A percentile compares a stretch with the other conserved stretches of the same genome.
phyloP scores from a whole-genome alignment of 345 rosid genomes.

The Rhodamnia rubescens region DNA sequence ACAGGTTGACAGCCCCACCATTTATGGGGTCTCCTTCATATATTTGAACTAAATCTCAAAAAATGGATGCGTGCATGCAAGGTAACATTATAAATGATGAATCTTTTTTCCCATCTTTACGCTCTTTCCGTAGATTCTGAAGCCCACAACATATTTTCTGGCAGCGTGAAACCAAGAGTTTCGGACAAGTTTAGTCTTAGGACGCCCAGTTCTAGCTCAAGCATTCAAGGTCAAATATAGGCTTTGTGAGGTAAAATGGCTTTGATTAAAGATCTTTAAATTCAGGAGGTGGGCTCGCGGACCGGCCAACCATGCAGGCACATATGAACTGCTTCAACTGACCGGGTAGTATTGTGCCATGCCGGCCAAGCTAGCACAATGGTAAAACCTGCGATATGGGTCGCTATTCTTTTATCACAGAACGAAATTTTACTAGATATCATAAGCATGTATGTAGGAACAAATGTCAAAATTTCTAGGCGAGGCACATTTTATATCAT shows the following conservation, averaged over 20 bases:
- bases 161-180: background rate
- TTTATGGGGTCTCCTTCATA: background rate
- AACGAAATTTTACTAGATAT: too few species aligned
- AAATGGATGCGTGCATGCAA: too few species aligned
- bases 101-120: too few species aligned
- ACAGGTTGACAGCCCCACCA: background rate
- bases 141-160: background rate
- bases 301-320: slow-evolving; percentile 17
- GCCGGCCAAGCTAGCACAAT: too few species aligned
- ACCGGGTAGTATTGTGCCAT: too few species aligned
- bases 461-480: too few species aligned
- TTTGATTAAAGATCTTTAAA: background rate
- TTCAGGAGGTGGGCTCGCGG: background rate
- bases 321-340: background rate
- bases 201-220: background rate
- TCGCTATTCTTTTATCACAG: too few species aligned
- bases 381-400: too few species aligned
- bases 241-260: background rate
- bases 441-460: too few species aligned
- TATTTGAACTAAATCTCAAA: background rate
- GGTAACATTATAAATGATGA: too few species aligned
- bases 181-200: background rate
- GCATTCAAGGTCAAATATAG: background rate
- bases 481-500: too few species aligned
- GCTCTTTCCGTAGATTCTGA: too few species aligned